Evolutionary conservation across 1,284 basidiomycete genomes (phyloP).

Genomic region (Ganoderma multipileum): DNA sequence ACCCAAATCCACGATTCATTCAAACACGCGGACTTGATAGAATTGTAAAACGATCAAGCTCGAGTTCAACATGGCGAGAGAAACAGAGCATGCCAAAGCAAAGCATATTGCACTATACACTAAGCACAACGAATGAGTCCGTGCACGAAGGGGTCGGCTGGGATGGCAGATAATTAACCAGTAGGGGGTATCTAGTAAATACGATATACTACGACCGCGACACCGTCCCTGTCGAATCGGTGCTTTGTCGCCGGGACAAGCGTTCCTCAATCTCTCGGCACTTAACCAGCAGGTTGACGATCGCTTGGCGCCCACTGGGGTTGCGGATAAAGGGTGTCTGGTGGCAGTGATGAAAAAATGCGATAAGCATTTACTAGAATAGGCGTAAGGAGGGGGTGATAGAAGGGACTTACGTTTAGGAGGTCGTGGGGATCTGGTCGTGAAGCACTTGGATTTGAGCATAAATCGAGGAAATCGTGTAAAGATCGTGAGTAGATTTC

Average conservation of each 20-base stretch:
- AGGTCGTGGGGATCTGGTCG: slow-evolving; percentile 67
- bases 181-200: slow-evolving; percentile 30
- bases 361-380: slow-evolving; percentile 4
- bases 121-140: slow-evolving; percentile 30
- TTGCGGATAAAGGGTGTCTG: slow-evolving; percentile 71
- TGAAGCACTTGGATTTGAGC: slow-evolving; percentile 63
- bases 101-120: slow-evolving; percentile 32
- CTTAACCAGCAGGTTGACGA: slow-evolving; percentile 68
- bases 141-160: slow-evolving; percentile 7
- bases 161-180: slow-evolving; percentile 28
- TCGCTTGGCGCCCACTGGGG: slow-evolving; percentile 69
- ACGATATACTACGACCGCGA: slow-evolving; percentile 39
- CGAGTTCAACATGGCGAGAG: neutral
- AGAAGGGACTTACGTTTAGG: slow-evolving; percentile 57
- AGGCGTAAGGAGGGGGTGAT: slow-evolving; percentile 1
- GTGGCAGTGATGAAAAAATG: slow-evolving; percentile 5
- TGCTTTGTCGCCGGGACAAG: slow-evolving; percentile 49
- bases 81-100: slow-evolving; percentile 20
- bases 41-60: neutral
- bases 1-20: neutral
- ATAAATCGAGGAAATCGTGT: slow-evolving; percentile 74
- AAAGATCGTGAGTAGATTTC: slow-evolving; percentile 71
- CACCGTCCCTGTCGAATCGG: slow-evolving; percentile 44
- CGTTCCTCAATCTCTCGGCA: slow-evolving; percentile 71
- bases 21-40: neutral